Conservation (phyloP, 2,329 filamentous ascomycete species). For the Botryosphaeria dothidea region DNA sequence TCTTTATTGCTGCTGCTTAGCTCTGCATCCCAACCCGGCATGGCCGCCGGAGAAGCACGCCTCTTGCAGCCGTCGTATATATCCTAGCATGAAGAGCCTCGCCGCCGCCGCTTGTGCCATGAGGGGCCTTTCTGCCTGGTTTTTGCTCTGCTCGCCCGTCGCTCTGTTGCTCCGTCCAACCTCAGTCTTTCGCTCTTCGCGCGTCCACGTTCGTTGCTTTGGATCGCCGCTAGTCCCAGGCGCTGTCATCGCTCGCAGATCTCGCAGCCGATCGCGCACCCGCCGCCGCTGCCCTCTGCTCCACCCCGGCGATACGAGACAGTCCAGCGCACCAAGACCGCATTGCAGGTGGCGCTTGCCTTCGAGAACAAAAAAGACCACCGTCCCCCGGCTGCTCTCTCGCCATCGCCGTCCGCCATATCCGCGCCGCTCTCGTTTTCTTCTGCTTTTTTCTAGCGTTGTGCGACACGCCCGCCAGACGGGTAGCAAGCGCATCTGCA, state of each 20-base stretch:
- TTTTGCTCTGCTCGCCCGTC: background rate
- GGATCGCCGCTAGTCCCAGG: background rate
- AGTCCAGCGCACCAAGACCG: background rate
- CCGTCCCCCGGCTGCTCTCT: background rate
- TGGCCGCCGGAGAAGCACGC: background rate
- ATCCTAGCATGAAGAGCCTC: background rate
- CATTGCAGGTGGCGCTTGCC: conserved; percentile 9
- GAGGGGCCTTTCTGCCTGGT: background rate
- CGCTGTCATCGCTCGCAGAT: conserved; percentile 3
- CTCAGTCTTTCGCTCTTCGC: background rate
- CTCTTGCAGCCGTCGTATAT: background rate
- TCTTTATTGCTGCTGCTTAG: conserved; percentile 1
- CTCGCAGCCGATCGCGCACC: conserved; percentile 4
- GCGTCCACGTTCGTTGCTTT: background rate
- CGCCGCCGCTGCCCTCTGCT: background rate
- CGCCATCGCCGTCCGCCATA: background rate
- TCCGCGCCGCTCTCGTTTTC: background rate
- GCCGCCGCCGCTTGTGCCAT: background rate
- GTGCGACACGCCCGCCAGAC: conserved; percentile 14
- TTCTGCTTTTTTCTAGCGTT: conserved; percentile 4
- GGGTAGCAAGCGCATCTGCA: conserved; percentile 12
- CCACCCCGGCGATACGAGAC: conserved; percentile 13
- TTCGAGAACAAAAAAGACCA: conserved; percentile 10
- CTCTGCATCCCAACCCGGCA: background rate
- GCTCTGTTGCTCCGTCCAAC: background rate